phyloP scores from a whole-genome alignment of 192 early-diverging fungal species.

The Dispira parvispora region DNA sequence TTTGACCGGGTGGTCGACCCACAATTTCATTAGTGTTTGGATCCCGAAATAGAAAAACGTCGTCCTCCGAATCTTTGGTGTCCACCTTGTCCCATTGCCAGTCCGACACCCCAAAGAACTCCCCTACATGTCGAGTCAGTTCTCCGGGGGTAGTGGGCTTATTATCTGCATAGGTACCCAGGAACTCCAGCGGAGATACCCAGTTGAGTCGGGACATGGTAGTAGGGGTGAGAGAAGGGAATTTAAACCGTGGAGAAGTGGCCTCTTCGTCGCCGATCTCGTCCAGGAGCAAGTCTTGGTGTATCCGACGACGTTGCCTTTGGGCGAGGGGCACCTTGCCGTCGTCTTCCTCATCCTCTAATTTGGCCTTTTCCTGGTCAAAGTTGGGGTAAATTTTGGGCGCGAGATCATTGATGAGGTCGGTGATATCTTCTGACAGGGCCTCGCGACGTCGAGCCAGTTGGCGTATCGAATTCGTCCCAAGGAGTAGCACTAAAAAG shows the following conservation, averaged over 20 bases:
- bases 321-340: not conserved
- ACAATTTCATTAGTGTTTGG: not conserved
- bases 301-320: not conserved
- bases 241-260: constrained; percentile 14
- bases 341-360: no score
- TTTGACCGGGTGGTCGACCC: not conserved
- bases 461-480: constrained; percentile 34
- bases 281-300: not conserved
- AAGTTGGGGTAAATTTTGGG: constrained; percentile 65
- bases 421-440: constrained; percentile 58
- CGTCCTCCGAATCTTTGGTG: constrained; percentile 5
- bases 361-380: constrained; percentile 20
- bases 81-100: constrained; percentile 6
- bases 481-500: constrained; percentile 48
- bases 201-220: constrained; percentile 27
- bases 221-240: constrained; percentile 28
- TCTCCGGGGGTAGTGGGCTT: constrained; percentile 1
- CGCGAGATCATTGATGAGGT: constrained; percentile 70
- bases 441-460: constrained; percentile 51
- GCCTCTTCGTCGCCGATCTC: not conserved
- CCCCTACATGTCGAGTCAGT: constrained; percentile 5
- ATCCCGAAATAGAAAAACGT: constrained; percentile 12
- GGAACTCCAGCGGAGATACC: constrained; percentile 31
- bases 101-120: constrained; percentile 8
- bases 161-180: constrained; percentile 11